These are phyloP conservation scores for Ceratobasidium papillatum DNA, from an alignment of 1,284 basidiomycete genomes.

Conservation along the genomic window DNA sequence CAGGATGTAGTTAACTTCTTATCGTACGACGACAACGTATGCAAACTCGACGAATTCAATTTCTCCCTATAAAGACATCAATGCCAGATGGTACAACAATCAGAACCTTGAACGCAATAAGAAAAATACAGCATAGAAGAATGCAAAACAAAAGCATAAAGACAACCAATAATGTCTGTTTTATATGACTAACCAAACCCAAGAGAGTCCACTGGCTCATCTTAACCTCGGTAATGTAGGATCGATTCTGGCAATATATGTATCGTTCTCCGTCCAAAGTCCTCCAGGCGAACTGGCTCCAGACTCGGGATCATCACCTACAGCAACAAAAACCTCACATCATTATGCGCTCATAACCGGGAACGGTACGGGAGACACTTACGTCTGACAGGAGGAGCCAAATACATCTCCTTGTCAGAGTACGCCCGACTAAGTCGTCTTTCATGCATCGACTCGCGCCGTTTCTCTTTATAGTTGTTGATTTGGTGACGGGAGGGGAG, in stretches of 20 bases:
- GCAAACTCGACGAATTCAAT: background rate
- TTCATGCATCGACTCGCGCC: constrained; percentile 28
- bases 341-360: background rate
- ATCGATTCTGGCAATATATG: constrained; percentile 25
- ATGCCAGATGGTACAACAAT: background rate
- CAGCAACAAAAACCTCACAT: background rate
- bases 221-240: constrained; percentile 17
- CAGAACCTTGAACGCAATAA: background rate
- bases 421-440: constrained; percentile 11
- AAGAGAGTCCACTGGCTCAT: background rate
- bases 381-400: constrained; percentile 12
- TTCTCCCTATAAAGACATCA: no score
- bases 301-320: background rate
- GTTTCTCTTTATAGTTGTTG: background rate
- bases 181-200: background rate
- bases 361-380: background rate
- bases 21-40: background rate
- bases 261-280: constrained; percentile 20
- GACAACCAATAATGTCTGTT: background rate
- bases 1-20: background rate
- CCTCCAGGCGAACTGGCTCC: constrained; percentile 19
- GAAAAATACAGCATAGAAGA: background rate
- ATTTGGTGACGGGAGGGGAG: constrained; percentile 34
- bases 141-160: constrained; percentile 1
- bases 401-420: constrained; percentile 17